Percentiles rank a stretch among this genome's conserved stretches.
Conservation (phyloP, 345 rosid genomes). For the Bretschneidera sinensis region DNA sequence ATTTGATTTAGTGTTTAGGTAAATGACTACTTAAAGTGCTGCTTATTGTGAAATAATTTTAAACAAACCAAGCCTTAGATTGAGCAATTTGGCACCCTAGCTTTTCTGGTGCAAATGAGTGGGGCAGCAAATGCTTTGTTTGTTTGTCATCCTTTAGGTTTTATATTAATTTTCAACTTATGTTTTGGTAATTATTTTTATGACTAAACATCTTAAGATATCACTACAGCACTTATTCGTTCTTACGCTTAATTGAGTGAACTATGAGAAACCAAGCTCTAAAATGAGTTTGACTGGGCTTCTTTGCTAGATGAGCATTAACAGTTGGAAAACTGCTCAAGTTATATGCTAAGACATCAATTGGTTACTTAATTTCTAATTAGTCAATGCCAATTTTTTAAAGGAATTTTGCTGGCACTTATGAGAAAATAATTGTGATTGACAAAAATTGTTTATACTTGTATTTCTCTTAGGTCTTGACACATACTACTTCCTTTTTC, state of each 20-base stretch:
- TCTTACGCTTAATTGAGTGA: neutral
- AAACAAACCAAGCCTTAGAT: too few relatives aligned
- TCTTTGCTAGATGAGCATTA: neutral
- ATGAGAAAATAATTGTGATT: neutral
- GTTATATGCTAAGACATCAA: neutral
- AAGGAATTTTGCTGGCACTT: neutral
- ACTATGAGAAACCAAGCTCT: neutral
- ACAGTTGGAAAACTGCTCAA: neutral
- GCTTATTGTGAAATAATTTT: too few relatives aligned
- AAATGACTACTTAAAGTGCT: too few relatives aligned
- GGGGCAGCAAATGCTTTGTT: neutral
- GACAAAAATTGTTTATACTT: neutral
- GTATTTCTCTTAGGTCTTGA: neutral
- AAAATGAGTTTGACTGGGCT: too few relatives aligned
- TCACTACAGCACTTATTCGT: neutral
- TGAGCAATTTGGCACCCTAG: neutral
- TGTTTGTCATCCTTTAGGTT: neutral
- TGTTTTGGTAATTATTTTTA: neutral
- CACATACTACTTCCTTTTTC: constrained; percentile 2
- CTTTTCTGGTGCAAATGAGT: neutral
- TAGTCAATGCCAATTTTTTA: neutral
- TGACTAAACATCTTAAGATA: neutral
- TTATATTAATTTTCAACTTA: neutral
- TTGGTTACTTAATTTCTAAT: neutral
- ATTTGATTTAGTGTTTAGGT: too few relatives aligned